Conservation (phyloP, 345 rosid species). For the Murraya koenigii region DNA sequence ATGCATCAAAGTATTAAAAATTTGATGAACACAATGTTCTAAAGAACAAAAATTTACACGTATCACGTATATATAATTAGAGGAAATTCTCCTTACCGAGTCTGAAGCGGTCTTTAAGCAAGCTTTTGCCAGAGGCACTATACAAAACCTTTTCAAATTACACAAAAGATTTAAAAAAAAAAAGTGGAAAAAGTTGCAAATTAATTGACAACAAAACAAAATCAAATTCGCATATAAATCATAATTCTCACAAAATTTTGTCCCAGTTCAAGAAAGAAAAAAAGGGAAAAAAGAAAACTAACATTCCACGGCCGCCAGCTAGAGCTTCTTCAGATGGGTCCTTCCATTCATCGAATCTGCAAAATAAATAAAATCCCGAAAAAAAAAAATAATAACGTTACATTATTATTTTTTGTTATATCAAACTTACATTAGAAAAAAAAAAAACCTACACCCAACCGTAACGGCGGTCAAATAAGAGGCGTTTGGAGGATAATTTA, state of each 20-base stretch:
- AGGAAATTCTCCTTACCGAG: constrained; percentile 36
- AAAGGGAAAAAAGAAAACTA: background rate
- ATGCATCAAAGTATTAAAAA: no score
- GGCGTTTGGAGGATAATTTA: constrained; percentile 34
- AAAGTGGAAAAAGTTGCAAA: background rate
- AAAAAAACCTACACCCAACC: constrained; percentile 61
- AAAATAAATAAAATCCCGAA: background rate
- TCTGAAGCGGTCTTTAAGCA: constrained; percentile 39
- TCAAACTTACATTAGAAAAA: background rate
- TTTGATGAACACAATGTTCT: no score
- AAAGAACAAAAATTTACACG: background rate
- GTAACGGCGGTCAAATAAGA: constrained; percentile 68
- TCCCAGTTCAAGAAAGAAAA: background rate
- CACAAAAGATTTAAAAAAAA: background rate
- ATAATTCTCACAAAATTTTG: background rate
- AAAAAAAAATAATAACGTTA: background rate
- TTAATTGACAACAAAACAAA: background rate
- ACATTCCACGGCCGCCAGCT: constrained; percentile 80
- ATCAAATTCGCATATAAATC: background rate
- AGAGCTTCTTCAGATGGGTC: constrained; percentile 73
- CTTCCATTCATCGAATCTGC: constrained; percentile 65
- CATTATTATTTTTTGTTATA: no score
- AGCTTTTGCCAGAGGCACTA: constrained; percentile 51
- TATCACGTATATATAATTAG: background rate
- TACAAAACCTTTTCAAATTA: constrained; percentile 51